Base-by-base conservation (phyloP, 2,329 filamentous ascomycete genomes). In the Alternaria novae-zelandiae region DNA sequence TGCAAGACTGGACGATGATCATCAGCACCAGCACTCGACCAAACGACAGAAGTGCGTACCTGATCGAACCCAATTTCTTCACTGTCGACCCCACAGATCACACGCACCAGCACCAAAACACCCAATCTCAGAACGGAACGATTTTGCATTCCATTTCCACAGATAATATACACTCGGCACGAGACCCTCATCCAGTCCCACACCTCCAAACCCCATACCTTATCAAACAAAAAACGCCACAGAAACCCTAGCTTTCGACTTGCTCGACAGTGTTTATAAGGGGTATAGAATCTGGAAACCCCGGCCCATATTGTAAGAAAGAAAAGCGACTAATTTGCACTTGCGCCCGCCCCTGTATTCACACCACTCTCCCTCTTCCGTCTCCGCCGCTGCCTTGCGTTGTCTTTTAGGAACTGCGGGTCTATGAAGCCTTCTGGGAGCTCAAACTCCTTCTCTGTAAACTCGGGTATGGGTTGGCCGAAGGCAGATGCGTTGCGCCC, bases 391-490 rank as follows among this genome's bases (percentile, higher is more conserved):
- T 87, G 88, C 65, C 91, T 82, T 32, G 88, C 90, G 64, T 87
- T 87, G 15, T 85, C 83, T 71, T 85, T 86, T 65, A 85, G 64
- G 13, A 79, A 79, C 58, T 83, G 81, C 17, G 74, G 76, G 25
- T 78, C 90, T 78, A 77, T 80, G 64, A 87, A 88, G 41, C 91
- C 90, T 7, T 86, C 83, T 0, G 94, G 92, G 55, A 97, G 82
- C 61, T 88, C 85, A 76, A 97, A 98, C 45, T 97, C 92, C 30
- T 77, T 77, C 75, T 92, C 87, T 6, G 83, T 78, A 61, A 91
- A 83, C 13, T 97, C 92, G 1, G 94, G 94, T 20, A 98, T 80
- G 0, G 91, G 87, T 25, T 90, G 87, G 0, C 95, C 95, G 86
- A 96, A 98, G 4, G 94, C 95, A 51, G 91, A 84, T 15, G 90